Evolutionary conservation across 2,329 filamentous ascomycete genomes (phyloP), one percentile per base, ranked within the genome.

Genomic region (Hypoxylon sp.): DNA sequence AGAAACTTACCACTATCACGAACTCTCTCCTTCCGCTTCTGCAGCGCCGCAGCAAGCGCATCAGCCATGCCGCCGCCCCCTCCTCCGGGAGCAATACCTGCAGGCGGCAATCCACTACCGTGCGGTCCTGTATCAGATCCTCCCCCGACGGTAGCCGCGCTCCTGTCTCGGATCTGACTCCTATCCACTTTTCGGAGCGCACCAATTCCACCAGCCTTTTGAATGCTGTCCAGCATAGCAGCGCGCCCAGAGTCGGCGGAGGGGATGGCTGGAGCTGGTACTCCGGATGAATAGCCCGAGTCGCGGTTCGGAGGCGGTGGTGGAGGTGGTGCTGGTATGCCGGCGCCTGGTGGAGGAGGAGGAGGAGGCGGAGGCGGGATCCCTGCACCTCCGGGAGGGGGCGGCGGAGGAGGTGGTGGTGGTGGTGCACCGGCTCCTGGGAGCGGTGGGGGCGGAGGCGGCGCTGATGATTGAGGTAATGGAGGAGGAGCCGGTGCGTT

Each of bases 11-110:
- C 95, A 85, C 93, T 97, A 79, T 93, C 91, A 82, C 93, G 93
- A 79, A 98, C 95, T 85, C 97, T 97, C 81, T 94, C 90, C 85
- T 98, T 98, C 80, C 95, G 87, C 82, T 93, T 92, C 77, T 91
- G 89, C 74, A 94, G 81, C 63, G 91, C 92, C 67, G 89, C 91
- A 66, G 93, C 93, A 74, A 97, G 82, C 52, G 94, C 94, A 82
- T 92, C 93, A 22, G 94, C 93, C 86, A 98, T 88, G 37, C 89
- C 90, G 62, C 90, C 88, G 62, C 90, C 88, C 10, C 88, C 86
- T 47, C 86, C 86, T 54, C 83, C 79, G 53, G 84, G 78, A n/a
- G 83, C 80, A 47, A 85, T 79, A 24, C 86, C 86, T 50, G 87
- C 81, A 8, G 88, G 81, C 61, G 87, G 82, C 65, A 85, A 74